A percentile compares a stretch with the other conserved stretches of the same genome.
These are phyloP conservation scores for Plantago elongata DNA, from an alignment of 257 asterid genomes.

Conservation along the genomic window DNA sequence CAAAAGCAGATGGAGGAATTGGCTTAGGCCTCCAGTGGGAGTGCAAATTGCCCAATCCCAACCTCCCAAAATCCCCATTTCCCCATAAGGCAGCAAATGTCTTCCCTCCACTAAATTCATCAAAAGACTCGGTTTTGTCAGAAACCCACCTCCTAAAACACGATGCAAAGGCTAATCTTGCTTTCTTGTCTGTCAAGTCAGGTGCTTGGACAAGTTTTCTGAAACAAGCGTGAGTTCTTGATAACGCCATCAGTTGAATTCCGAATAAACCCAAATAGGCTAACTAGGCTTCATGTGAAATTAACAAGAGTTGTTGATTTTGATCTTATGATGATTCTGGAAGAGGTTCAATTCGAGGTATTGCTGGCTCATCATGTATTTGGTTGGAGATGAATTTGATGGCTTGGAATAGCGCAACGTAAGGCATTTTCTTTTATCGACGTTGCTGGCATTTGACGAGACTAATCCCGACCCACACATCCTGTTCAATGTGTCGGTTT, in stretches of 20 bases:
- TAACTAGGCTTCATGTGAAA: constrained; percentile 14
- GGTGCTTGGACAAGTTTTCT: constrained; percentile 25
- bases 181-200: constrained; percentile 13
- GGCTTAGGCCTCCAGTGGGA: constrained; percentile 76
- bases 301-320: not conserved
- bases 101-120: constrained; percentile 39
- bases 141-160: constrained; percentile 40
- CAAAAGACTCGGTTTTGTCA: constrained; percentile 23
- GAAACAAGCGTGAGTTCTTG: constrained; percentile 32
- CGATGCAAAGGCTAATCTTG: constrained; percentile 20
- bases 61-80: constrained; percentile 92
- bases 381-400: not conserved
- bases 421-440: not conserved
- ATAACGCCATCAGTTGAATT: constrained; percentile 18
- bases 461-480: not conserved
- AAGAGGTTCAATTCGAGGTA: too few relatives aligned
- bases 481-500: too few relatives aligned
- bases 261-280: constrained; percentile 4
- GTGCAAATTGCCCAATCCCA: constrained; percentile 76
- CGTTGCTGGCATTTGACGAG: too few relatives aligned
- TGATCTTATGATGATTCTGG: constrained; percentile 2
- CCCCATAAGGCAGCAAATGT: constrained; percentile 88
- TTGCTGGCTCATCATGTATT: too few relatives aligned
- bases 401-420: constrained; percentile 20
- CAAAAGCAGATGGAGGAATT: constrained; percentile 53